Percentiles rank a stretch among this genome's conserved stretches.
phyloP scores from a whole-genome alignment of 257 asterid species.

The Fraxinus cuspidata region DNA sequence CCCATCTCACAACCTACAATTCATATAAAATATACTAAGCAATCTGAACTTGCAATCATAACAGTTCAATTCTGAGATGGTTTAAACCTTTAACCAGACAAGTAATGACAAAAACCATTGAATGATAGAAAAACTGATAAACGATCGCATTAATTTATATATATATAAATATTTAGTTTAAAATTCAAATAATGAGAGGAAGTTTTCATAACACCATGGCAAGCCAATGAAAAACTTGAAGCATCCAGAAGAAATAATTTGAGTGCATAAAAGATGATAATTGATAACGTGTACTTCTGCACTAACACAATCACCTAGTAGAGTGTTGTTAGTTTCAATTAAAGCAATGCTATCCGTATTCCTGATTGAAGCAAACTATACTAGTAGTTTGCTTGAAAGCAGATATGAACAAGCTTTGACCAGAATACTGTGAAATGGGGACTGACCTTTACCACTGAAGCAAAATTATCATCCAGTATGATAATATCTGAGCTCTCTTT shows the following conservation, averaged over 20 bases:
- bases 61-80: background rate
- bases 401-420: background rate
- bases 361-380: background rate
- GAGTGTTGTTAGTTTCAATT: background rate
- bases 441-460: slow-evolving; percentile 93
- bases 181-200: background rate
- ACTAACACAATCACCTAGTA: background rate
- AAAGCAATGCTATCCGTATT: background rate
- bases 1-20: slow-evolving; percentile 95
- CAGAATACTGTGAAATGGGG: slow-evolving; percentile 11
- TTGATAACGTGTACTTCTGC: background rate
- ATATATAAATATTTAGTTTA: slow-evolving; percentile 1
- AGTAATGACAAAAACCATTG: background rate
- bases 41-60: background rate
- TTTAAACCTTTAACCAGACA: slow-evolving; percentile 7
- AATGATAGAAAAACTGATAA: background rate
- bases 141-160: background rate
- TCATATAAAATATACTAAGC: slow-evolving; percentile 11
- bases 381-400: background rate
- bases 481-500: slow-evolving; percentile 98
- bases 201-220: background rate
- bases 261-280: background rate
- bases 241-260: background rate
- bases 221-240: slow-evolving; percentile 2
- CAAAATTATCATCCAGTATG: slow-evolving; percentile 87